Evolutionary conservation across 495 filamentous ascomycete genomes (phyloP).

Genomic region (Penicillium manginii): DNA sequence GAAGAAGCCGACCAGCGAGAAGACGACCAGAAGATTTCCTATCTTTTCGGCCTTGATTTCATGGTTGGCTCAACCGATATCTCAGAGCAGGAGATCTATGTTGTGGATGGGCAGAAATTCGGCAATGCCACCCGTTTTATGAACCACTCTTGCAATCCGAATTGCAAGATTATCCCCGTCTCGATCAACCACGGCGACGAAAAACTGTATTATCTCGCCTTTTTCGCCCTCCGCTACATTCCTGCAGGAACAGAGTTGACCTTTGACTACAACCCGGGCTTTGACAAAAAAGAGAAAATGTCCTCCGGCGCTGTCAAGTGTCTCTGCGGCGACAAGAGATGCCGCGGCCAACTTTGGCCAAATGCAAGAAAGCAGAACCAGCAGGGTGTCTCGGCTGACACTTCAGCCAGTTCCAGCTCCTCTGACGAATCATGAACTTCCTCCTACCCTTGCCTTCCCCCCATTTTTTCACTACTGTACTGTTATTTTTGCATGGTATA

Average conservation of each 20-base stretch:
- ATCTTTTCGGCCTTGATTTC: conserved; percentile 87
- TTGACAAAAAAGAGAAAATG: conserved; percentile 55
- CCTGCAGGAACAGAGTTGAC: conserved; percentile 73
- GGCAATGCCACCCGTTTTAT: conserved; percentile 65
- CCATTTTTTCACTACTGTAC: not conserved
- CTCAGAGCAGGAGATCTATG: conserved; percentile 42
- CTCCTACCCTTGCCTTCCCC: not conserved
- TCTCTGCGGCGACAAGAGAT: conserved; percentile 67
- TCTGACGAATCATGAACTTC: not conserved
- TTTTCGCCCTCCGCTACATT: conserved; percentile 79
- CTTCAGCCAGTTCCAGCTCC: not conserved
- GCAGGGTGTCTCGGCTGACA: not conserved
- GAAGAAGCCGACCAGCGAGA: conserved; percentile 70
- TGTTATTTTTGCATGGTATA: not conserved
- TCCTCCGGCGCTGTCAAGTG: conserved; percentile 63
- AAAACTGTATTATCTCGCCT: conserved; percentile 80
- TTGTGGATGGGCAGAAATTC: conserved; percentile 62
- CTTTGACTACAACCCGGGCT: conserved; percentile 76
- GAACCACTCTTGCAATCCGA: conserved; percentile 70
- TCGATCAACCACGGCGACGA: conserved; percentile 71
- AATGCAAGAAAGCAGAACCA: conserved; percentile 40
- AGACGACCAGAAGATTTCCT: conserved; percentile 52
- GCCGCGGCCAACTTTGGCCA: conserved; percentile 69
- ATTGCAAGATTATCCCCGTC: conserved; percentile 82
- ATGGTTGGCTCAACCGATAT: conserved; percentile 49